Conservation (phyloP, 208 protist species). For the Trypanosoma cruzi region DNA sequence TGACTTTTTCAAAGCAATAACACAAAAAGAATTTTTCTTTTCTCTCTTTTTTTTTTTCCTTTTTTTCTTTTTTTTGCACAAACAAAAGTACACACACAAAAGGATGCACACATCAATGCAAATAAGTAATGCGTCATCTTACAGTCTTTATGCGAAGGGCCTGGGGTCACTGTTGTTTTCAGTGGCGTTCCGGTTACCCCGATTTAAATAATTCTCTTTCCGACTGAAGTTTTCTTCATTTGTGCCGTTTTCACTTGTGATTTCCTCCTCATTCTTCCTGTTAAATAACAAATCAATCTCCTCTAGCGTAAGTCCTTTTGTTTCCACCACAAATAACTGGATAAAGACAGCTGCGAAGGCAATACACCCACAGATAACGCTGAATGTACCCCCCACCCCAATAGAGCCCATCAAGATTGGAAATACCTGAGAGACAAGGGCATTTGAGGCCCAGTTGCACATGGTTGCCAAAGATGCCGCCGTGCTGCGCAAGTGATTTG, state of each 20-base stretch:
- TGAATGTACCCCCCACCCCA: conserved; percentile 82
- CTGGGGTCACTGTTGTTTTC: not conserved
- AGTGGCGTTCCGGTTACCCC: not conserved
- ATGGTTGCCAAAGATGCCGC: conserved; percentile 88
- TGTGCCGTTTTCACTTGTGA: not conserved
- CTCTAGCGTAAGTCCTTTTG: conserved; percentile 86
- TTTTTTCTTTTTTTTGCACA: no score
- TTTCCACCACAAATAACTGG: conserved; percentile 89
- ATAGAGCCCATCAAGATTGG: conserved; percentile 83
- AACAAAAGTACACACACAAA: no score
- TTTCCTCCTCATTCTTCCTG: not conserved
- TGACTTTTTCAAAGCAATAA: no score
- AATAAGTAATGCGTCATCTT: no score
- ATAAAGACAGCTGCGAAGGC: conserved; percentile 61
- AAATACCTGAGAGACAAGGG: conserved; percentile 88
- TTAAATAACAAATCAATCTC: conserved; percentile 84
- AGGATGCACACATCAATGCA: no score
- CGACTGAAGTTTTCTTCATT: not conserved
- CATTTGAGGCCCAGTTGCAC: conserved; percentile 92
- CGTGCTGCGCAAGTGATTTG: conserved; percentile 74
- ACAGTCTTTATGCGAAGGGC: not conserved
- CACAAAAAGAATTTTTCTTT: no score
- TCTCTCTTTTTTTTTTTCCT: no score
- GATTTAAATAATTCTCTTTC: not conserved
- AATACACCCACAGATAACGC: conserved; percentile 70